phyloP scores from a whole-genome alignment of 163 green algal species.

The Scenedesmus sp. region DNA sequence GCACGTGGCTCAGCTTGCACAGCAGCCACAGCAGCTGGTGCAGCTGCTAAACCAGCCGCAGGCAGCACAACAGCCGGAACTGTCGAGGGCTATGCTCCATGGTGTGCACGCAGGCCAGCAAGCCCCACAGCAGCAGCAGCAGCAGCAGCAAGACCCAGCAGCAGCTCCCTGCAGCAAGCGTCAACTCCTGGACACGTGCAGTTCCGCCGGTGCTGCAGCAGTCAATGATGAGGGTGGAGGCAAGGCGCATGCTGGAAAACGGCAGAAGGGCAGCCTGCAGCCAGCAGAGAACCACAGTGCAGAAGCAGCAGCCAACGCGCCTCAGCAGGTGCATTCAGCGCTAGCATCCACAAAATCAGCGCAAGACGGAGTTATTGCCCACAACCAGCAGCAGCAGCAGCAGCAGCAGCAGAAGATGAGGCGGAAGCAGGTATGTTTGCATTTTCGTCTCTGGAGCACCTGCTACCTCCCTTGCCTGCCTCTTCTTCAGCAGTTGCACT shows the following conservation, averaged over 20 bases:
- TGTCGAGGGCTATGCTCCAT: neutral
- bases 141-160: neutral
- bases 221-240: constrained; percentile 65
- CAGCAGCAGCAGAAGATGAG: neutral
- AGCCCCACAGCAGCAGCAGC: neutral
- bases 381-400: too few species aligned
- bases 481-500: neutral
- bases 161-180: neutral
- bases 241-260: neutral
- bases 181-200: constrained; percentile 51
- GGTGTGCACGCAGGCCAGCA: neutral
- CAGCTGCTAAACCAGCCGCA: constrained; percentile 6
- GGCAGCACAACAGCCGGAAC: neutral
- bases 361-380: too few species aligned
- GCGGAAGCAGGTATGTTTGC: neutral
- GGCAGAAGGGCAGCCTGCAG: neutral
- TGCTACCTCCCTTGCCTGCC: neutral
- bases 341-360: neutral
- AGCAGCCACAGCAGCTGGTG: neutral
- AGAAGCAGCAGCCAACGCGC: constrained; percentile 72
- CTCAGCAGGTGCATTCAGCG: constrained; percentile 52
- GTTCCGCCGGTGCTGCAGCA: constrained; percentile 40
- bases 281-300: constrained; percentile 11
- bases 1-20: neutral
- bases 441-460: neutral